Base-by-base conservation (phyloP, 805 yeast genomes). In the Candida ascalaphidarum region DNA sequence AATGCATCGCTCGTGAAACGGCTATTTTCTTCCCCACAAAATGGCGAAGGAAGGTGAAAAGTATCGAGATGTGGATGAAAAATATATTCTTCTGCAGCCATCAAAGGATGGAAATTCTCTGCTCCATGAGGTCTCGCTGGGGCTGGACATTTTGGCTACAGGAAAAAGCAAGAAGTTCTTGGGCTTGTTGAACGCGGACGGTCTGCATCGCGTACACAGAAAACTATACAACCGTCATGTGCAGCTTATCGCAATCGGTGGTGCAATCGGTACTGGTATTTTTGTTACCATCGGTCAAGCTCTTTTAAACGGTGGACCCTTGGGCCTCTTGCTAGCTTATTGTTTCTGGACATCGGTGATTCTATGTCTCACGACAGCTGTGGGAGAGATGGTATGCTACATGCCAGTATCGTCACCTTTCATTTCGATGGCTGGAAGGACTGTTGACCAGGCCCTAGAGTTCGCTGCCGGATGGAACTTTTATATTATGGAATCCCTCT, bases 401-500 rank as follows among this genome's bases (percentile, higher is more conserved):
- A 36, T 57, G 33, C 63, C 63, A 2, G 47, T 57, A 8, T 46
- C 52, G 29, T 54, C 61, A 3, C 62, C 62, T 2, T 57, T 55
- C 23, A 40, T 57, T 21, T 49, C 52, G 23, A 51, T 57, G 59
- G 54, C 62, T 6, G 63, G 63, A 11, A 39, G 61, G 28, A 55
- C 50, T 13, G 54, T 57, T 15, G 63, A 57, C 39, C 57, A 56
- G 24, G 58, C 63, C 11, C 46, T 53, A 28, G 62, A 56, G 38
- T 40, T 46, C 25, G 44, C 53, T 14, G 52, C 55, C 15, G 57
- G 59, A 16, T 46, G 52, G 24, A 58, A 58, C 39, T 58, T 57
- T 31, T 58, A 61, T 51, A 36, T 66, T 16, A 59, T 65, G 63
- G 61, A 63, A 37, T 52, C 63, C 25, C 48, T 63, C 31, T 63